Percentiles rank a stretch among this genome's conserved stretches.
Evolutionary conservation across 139 green algal species (phyloP).

Genomic region (Micromonas pusilla): DNA sequence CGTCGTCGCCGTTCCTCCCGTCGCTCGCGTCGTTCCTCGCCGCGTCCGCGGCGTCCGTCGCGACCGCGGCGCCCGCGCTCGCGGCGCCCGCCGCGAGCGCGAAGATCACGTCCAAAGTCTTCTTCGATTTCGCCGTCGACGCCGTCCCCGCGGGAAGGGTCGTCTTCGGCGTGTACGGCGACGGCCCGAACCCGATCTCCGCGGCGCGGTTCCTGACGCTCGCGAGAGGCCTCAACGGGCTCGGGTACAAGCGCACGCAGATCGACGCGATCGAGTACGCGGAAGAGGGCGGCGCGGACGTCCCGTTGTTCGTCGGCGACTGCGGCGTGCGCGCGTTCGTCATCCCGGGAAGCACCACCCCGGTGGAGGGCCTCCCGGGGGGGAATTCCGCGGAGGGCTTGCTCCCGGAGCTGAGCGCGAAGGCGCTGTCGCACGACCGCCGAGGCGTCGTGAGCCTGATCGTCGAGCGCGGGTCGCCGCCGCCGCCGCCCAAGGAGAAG

Average conservation of each 20-base stretch:
- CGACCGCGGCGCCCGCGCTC: background rate
- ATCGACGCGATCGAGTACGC: background rate
- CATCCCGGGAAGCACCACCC: background rate
- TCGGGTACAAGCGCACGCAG: background rate
- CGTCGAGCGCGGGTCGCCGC: background rate
- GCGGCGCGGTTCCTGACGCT: constrained; percentile 20
- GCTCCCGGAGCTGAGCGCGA: background rate
- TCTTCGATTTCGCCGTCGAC: constrained; percentile 38
- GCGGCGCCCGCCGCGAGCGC: background rate
- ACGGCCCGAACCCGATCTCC: constrained; percentile 22
- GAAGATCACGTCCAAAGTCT: constrained; percentile 18
- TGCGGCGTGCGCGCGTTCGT: background rate
- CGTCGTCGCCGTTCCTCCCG: background rate
- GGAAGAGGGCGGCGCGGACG: background rate
- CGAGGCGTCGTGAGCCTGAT: background rate
- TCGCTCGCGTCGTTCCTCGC: background rate
- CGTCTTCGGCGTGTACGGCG: constrained; percentile 32
- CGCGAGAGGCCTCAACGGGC: background rate
- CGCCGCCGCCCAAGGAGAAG: background rate
- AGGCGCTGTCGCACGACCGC: background rate
- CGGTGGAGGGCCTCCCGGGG: constrained; percentile 10
- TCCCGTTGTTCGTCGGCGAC: background rate
- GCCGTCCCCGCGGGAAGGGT: constrained; percentile 18
- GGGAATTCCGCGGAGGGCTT: background rate
- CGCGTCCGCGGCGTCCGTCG: background rate